These are phyloP conservation scores for Picochlorum sp. DNA, from an alignment of 139 green algal genomes.

Conservation along the genomic window DNA sequence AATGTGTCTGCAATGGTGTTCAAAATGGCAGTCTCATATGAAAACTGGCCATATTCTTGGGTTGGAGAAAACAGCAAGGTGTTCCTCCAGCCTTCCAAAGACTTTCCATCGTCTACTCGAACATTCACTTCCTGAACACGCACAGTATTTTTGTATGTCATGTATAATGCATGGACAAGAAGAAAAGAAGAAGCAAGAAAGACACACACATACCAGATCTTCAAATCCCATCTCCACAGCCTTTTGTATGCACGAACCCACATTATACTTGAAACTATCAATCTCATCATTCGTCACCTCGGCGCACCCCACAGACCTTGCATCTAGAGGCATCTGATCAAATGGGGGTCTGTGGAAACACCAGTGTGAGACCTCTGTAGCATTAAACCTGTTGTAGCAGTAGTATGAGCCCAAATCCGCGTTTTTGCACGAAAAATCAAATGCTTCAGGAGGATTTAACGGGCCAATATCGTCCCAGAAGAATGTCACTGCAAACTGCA, in stretches of 20 bases:
- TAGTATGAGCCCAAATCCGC: constrained; percentile 23
- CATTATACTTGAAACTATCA: not conserved
- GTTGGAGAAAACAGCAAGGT: constrained; percentile 34
- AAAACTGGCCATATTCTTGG: constrained; percentile 23
- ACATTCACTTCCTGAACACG: constrained; percentile 9
- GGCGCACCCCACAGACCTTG: no score
- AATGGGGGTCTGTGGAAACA: constrained; percentile 8
- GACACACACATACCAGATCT: no score
- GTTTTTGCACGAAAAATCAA: constrained; percentile 10
- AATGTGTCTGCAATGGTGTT: constrained; percentile 31
- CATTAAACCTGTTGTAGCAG: constrained; percentile 18
- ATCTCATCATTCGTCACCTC: not conserved
- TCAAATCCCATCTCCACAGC: not conserved
- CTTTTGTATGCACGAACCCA: constrained; percentile 9
- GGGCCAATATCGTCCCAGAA: constrained; percentile 23
- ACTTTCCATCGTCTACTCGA: constrained; percentile 20
- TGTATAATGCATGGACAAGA: no score
- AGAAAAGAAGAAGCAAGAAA: no score
- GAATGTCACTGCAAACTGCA: constrained; percentile 19
- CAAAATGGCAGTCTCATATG: constrained; percentile 37
- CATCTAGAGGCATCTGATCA: not conserved
- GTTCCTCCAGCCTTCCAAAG: constrained; percentile 39
- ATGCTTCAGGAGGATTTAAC: not conserved
- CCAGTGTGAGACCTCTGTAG: constrained; percentile 1
- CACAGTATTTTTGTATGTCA: no score